These are phyloP conservation scores for Dichotomopilus funicola DNA, from an alignment of 2,329 filamentous ascomycete species.

Conservation along the genomic window DNA sequence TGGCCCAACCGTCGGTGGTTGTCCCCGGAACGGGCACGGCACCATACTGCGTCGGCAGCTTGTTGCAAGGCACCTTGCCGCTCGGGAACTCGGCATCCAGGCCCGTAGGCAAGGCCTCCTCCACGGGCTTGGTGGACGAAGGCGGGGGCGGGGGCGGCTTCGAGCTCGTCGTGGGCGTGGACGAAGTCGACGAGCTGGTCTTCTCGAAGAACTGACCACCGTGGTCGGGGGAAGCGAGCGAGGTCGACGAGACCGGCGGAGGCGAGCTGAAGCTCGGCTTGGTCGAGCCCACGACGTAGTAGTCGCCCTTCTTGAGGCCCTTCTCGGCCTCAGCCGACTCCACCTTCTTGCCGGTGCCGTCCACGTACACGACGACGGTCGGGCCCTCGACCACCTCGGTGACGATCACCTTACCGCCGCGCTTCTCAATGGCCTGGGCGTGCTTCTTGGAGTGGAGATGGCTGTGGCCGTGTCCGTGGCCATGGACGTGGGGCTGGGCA, in stretches of 20 bases:
- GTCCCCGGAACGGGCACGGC: slow-evolving; percentile 65
- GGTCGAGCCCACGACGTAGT: slow-evolving; percentile 56
- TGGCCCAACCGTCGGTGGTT: slow-evolving; percentile 67
- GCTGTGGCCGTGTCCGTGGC: slow-evolving; percentile 37
- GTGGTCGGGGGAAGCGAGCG: slow-evolving; percentile 31
- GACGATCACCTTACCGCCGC: slow-evolving; percentile 41
- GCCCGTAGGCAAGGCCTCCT: slow-evolving; percentile 37
- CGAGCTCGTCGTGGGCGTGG: slow-evolving; percentile 24
- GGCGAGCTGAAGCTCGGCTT: slow-evolving; percentile 46
- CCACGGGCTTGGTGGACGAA: too few species aligned
- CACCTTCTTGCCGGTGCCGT: slow-evolving; percentile 56
- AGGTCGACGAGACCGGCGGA: slow-evolving; percentile 28
- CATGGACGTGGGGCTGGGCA: slow-evolving; percentile 54
- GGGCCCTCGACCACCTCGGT: slow-evolving; percentile 41
- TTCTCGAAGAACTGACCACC: slow-evolving; percentile 48
- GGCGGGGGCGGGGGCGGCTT: slow-evolving; percentile 15
- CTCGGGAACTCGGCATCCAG: slow-evolving; percentile 66
- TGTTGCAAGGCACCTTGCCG: slow-evolving; percentile 61
- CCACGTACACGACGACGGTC: slow-evolving; percentile 60
- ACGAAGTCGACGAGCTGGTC: slow-evolving; percentile 28
- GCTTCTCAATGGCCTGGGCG: slow-evolving; percentile 41
- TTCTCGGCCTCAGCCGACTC: slow-evolving; percentile 58
- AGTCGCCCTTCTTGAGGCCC: slow-evolving; percentile 66
- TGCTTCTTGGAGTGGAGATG: slow-evolving; percentile 54
- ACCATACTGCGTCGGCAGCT: slow-evolving; percentile 77